Base-by-base conservation (phyloP, 306 rosid genomes). In the Acacia acuminata region DNA sequence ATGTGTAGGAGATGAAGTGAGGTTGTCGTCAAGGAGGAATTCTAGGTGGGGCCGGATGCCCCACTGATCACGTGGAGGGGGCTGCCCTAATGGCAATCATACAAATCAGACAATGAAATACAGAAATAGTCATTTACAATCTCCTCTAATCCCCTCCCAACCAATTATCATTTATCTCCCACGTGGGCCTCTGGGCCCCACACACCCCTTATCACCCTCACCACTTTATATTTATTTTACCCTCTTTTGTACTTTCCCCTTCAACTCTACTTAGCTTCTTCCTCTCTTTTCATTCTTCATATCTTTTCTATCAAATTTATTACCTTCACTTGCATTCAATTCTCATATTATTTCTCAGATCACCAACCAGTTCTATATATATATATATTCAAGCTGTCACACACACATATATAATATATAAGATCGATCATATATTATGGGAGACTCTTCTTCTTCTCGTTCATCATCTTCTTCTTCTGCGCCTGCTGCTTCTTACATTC, bases 131-230 rank as follows among this genome's bases (percentile, higher is more conserved):
- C 91, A 81, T 87, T 92, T 85, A 90, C 90, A 87, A 93, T 96
- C 94, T 85, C 79, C 88, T 61, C 91, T 91, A 90, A 96, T 93
- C 99, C 69, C 88, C 66, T 94, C 97, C 48, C 96, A 78, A 44
- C 99, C 99, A 96, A 88, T 93, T 56, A 92, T 88, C 89, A 89
- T 85, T 89, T n/a, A 87, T 85, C 96, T 84, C 96, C 89, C 99
- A 94, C 96, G 94, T 95, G 99, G 97, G 91, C 84, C 91, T 73
- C 65, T 22, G 78, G 90, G 85, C 44, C 94, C 94, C 84, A 78
- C 88, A 71, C 78, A 64, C 32, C 77, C 24, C 8, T 44, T 3
- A 56, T 83, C 77, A 44, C 71, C 80, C 74, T 42, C 63, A 30
- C 32, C 32, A 5, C 44, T 86, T 83, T 82, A 27, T 30, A 30